These are phyloP conservation scores for Penicillium psychrosexuale DNA, from an alignment of 2,329 filamentous ascomycete genomes.

Conservation along the genomic window DNA sequence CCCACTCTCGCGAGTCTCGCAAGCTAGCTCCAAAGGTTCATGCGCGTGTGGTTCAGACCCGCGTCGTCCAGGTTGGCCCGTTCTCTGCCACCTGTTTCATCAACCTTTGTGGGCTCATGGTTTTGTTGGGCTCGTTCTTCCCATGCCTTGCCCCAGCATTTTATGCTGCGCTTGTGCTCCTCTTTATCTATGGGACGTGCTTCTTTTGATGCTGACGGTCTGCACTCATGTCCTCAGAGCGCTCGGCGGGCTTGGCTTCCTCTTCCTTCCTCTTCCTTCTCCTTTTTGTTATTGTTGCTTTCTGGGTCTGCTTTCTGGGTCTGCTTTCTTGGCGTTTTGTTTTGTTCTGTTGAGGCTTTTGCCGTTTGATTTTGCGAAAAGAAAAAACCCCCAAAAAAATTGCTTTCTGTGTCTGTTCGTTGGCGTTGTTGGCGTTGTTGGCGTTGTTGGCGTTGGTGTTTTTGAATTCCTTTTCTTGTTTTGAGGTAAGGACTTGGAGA, in stretches of 20 bases:
- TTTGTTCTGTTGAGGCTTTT: conserved; percentile 1
- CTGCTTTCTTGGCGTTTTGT: background rate
- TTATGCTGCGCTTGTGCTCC: background rate
- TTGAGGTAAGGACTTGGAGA: background rate
- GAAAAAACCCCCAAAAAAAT: background rate
- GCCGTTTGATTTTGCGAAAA: conserved; percentile 2
- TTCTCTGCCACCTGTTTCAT: background rate
- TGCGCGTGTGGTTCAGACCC: background rate
- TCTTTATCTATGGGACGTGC: background rate
- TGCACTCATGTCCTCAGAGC: background rate
- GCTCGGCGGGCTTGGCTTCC: background rate
- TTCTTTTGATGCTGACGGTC: background rate
- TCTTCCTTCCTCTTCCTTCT: background rate
- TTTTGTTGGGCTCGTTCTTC: background rate
- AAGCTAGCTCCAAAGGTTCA: background rate
- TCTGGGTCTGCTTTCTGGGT: background rate
- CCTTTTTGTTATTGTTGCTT: background rate
- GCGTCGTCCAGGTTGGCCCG: background rate
- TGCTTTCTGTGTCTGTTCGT: background rate
- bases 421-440: background rate
- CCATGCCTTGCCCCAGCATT: background rate
- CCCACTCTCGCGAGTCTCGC: background rate
- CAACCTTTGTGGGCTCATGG: background rate
- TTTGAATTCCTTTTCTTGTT: background rate
- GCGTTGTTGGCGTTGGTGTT: background rate